Evolutionary conservation across 2,329 filamentous ascomycete species (phyloP).

Genomic region (Ceratocystis papillata): DNA sequence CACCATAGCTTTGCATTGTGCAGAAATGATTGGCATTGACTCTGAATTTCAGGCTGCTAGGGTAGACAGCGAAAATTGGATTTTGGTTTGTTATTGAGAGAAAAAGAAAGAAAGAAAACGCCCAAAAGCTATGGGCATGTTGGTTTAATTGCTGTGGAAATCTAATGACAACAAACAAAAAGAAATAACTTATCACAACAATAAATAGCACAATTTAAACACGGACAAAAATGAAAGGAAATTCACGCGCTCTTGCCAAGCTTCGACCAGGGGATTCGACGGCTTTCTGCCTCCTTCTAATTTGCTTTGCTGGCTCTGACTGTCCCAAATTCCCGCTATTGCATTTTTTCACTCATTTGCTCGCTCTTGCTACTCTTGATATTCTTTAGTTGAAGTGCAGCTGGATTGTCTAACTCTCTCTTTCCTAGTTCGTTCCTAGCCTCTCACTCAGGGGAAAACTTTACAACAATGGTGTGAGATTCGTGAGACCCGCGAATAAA

Average conservation of each 20-base stretch:
- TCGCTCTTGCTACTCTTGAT: not conserved
- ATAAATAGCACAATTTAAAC: not conserved
- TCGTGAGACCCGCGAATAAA: not conserved
- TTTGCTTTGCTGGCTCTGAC: slow-evolving; percentile 2
- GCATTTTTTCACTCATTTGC: not conserved
- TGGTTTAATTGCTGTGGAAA: not conserved
- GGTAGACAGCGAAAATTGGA: not conserved
- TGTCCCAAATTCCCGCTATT: not conserved
- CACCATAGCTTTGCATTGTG: not conserved
- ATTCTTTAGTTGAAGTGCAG: not conserved
- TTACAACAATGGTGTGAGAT: not conserved
- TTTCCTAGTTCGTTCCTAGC: not conserved
- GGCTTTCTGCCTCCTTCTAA: slow-evolving; percentile 10
- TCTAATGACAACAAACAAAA: not conserved
- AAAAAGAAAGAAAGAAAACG: not conserved
- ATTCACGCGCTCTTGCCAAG: slow-evolving; percentile 6
- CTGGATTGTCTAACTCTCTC: not conserved
- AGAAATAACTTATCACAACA: not conserved
- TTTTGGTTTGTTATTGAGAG: not conserved
- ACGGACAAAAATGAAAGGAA: not conserved
- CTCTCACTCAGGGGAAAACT: not conserved
- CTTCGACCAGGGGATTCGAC: slow-evolving; percentile 1
- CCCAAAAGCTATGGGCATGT: slow-evolving; percentile 2
- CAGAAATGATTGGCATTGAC: slow-evolving; percentile 13
- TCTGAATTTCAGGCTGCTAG: not conserved